Evolutionary conservation across 257 asterid species (phyloP).

Genomic region (Anisodus tanguticus): DNA sequence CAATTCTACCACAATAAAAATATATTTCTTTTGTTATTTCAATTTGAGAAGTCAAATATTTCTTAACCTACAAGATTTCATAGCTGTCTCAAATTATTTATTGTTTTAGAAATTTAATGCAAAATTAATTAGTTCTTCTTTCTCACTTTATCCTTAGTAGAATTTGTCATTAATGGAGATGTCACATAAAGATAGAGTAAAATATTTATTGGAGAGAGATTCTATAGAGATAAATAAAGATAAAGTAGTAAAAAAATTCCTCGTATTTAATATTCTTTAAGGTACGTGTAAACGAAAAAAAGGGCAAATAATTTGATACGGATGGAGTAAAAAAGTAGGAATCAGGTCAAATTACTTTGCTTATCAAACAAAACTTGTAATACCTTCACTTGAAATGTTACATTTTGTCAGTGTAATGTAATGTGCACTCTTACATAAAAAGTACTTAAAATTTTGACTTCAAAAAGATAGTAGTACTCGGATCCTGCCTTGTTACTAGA

Average conservation of each 20-base stretch:
- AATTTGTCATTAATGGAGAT: no score
- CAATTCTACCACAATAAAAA: not conserved
- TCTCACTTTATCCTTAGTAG: no score
- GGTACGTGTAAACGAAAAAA: no score
- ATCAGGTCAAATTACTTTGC: not conserved
- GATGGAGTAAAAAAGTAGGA: not conserved
- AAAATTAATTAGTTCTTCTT: no score
- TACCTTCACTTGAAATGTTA: not conserved
- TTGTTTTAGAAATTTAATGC: no score
- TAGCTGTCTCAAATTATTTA: no score
- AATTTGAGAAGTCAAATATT: not conserved
- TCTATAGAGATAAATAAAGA: no score
- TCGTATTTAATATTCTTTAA: no score
- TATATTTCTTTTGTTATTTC: not conserved
- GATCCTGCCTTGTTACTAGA: not conserved
- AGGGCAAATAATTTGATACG: no score
- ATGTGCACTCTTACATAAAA: not conserved
- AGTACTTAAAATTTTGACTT: not conserved
- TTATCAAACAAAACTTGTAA: not conserved
- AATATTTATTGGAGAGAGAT: no score
- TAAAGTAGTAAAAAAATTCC: no score
- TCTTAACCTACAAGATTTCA: not conserved
- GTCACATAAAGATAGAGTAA: no score
- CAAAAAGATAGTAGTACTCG: slow-evolving; percentile 1
- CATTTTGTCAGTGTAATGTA: not conserved